These are phyloP conservation scores for Suhomyces bribrorum DNA, from an alignment of 1,139 yeast genomes.

Conservation along the genomic window DNA sequence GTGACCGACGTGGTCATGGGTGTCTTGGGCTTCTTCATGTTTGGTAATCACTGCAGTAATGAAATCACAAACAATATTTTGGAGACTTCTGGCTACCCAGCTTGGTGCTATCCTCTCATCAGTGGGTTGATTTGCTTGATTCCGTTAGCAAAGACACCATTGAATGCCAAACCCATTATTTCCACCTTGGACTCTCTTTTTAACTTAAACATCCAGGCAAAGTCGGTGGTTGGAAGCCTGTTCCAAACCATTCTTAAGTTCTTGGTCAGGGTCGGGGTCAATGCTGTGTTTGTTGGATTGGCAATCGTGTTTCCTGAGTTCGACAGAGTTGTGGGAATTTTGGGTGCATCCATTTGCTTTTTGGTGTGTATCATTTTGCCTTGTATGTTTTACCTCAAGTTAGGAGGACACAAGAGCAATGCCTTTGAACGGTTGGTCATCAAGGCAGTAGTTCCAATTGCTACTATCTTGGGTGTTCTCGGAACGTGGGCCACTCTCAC, in stretches of 20 bases:
- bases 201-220: constrained; percentile 16
- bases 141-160: constrained; percentile 86
- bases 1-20: constrained; percentile 76
- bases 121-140: constrained; percentile 75
- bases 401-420: constrained; percentile 29
- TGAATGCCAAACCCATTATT: constrained; percentile 83
- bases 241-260: constrained; percentile 16
- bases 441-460: constrained; percentile 22
- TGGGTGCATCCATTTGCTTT: constrained; percentile 60
- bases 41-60: constrained; percentile 72
- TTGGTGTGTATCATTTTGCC: constrained; percentile 58
- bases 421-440: constrained; percentile 27
- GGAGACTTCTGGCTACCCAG: constrained; percentile 71
- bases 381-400: constrained; percentile 51
- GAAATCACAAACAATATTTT: constrained; percentile 82
- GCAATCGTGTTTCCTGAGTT: constrained; percentile 61
- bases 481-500: constrained; percentile 39
- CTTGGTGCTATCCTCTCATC: constrained; percentile 59
- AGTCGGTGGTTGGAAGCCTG: not conserved
- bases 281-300: constrained; percentile 48
- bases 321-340: constrained; percentile 55
- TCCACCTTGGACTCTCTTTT: constrained; percentile 53
- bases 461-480: constrained; percentile 32
- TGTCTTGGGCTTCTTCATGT: constrained; percentile 82
- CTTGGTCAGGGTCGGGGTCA: constrained; percentile 46